These are phyloP conservation scores for Centella asiatica DNA, from an alignment of 129 eudicot genomes.

Conservation along the genomic window DNA sequence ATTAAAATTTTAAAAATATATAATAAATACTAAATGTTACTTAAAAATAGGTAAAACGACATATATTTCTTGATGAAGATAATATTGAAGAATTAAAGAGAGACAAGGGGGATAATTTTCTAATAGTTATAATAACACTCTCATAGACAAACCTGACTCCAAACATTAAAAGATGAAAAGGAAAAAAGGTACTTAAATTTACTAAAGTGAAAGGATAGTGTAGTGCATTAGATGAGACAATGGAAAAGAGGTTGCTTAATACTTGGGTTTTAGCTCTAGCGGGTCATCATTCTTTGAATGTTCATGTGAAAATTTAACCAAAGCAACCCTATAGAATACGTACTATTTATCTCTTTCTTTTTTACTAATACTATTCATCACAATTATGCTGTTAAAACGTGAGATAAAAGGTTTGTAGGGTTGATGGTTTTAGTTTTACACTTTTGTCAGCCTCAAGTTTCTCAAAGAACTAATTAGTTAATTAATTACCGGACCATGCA, in stretches of 20 bases:
- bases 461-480: conserved; percentile 2
- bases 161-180: no score
- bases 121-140: background rate
- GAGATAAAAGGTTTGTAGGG: conserved; percentile 19
- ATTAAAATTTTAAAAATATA: no score
- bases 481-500: conserved; percentile 17
- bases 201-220: conserved; percentile 5
- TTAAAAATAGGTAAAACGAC: no score
- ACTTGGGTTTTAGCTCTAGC: background rate
- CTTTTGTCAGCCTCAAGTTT: conserved; percentile 22
- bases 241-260: conserved; percentile 9
- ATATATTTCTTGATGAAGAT: no score
- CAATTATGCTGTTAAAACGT: conserved; percentile 19
- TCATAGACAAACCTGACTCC: conserved; percentile 8
- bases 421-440: conserved; percentile 20
- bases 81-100: no score
- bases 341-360: background rate
- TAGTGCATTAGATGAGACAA: conserved; percentile 13
- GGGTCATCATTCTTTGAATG: background rate
- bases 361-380: background rate
- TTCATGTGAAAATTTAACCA: background rate
- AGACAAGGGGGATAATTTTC: no score
- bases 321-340: background rate
- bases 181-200: background rate
- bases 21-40: no score